Percentiles rank a stretch among this genome's conserved stretches.
These are phyloP conservation scores for Ormosia emarginata DNA, from an alignment of 306 rosid species.

Conservation along the genomic window DNA sequence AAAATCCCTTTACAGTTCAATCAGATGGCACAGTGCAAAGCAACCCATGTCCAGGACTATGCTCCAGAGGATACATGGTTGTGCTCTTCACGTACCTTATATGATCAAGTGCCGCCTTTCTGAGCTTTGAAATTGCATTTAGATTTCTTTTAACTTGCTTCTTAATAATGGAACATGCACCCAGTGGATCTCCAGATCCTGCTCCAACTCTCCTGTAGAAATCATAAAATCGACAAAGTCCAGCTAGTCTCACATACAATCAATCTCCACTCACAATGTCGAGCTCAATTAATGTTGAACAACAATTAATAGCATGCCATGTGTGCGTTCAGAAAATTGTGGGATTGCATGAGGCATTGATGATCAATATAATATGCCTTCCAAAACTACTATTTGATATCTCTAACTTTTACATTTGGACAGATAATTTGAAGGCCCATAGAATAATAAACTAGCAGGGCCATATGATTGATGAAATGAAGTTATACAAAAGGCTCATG, in stretches of 20 bases:
- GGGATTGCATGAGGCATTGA: neutral
- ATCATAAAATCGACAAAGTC: constrained; percentile 25
- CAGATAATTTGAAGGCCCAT: neutral
- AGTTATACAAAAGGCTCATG: neutral
- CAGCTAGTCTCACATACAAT: constrained; percentile 8
- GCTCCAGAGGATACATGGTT: constrained; percentile 90
- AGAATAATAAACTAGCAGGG: neutral
- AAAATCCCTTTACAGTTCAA: constrained; percentile 24
- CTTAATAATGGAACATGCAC: constrained; percentile 60
- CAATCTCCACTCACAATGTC: neutral
- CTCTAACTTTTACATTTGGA: neutral
- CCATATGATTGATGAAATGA: neutral
- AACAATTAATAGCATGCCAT: neutral
- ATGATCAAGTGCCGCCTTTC: constrained; percentile 62
- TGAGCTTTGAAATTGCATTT: constrained; percentile 38
- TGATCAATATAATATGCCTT: neutral
- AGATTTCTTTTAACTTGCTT: constrained; percentile 52
- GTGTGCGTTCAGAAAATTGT: neutral
- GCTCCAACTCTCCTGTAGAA: constrained; percentile 77
- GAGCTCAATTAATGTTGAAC: neutral
- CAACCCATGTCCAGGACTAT: constrained; percentile 58
- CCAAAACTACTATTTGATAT: neutral
- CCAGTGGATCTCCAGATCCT: constrained; percentile 67
- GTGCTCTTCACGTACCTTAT: constrained; percentile 57
- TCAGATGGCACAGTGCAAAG: constrained; percentile 70